Base-by-base conservation (phyloP, 257 asterid species). In the Nyctanthes arbortristis region DNA sequence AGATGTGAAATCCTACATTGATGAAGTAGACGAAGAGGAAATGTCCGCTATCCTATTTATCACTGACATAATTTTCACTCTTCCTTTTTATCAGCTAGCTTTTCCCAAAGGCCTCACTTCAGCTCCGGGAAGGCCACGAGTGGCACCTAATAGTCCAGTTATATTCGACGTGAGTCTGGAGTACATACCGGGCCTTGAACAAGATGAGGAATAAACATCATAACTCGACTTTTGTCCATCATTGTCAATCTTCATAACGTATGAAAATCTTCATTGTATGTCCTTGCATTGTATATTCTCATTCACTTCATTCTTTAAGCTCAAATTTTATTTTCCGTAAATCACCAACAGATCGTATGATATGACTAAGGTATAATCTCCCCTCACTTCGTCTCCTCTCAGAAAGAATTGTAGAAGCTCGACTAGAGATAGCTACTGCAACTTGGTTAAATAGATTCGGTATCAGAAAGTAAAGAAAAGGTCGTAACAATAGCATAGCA, bases 71-170 rank as follows among this genome's bases (percentile, higher is more conserved):
- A 18, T 28, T 31, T 33, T 64, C 14, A 1, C 13, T 45, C 16
- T 66, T 66, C 65, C 70, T 75, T 75, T 61, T 31, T 75, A 68
- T 59, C 77, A 93, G 97, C 73, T 93, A 65, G 96, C 99, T 22
- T 93, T 91, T 68, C 97, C 99, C 0, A 94, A 91, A 86, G 99
- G 99, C 6, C 84, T 94, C 28, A 66, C 77, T 27, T 91, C 97
- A 59, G 99, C 99, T 43, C 97, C 99, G 2, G 97, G 99, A 63
- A 87, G 97, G 95, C 97, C 99, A 32, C 79, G 97, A 56, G 97
- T 94, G 73, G 93, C 93, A 74, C 80, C 99, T 5, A 86, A 79
- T 64, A 94, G 96, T 79, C 95, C 97, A 1, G 96, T 91, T 34
- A 68, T 89, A 25, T 91, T 94, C 61, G 97, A 91, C 30, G 97